Evolutionary conservation across 139 green algal genomes (phyloP).

Genomic region (Yamagishiella unicocca): DNA sequence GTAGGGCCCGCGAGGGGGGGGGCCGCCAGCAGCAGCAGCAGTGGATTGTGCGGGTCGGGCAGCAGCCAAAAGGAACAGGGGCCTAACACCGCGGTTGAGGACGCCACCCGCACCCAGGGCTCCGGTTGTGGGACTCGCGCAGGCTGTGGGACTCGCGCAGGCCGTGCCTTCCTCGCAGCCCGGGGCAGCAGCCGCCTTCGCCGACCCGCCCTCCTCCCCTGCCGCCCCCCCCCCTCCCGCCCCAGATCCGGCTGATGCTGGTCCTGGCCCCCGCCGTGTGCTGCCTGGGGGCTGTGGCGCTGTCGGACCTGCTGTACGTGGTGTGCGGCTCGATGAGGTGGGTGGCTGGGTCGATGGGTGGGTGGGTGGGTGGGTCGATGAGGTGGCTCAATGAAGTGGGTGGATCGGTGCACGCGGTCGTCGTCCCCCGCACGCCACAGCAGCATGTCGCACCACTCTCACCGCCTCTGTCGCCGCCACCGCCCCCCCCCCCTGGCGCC

Average conservation of each 20-base stretch:
- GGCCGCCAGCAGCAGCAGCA: background rate
- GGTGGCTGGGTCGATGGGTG: background rate
- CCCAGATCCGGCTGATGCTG: conserved; percentile 95
- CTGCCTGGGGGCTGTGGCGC: conserved; percentile 90
- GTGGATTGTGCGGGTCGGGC: too few species aligned
- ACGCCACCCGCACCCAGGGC: too few species aligned
- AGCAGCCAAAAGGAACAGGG: too few species aligned
- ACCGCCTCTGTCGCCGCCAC: background rate
- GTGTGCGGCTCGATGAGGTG: conserved; percentile 52
- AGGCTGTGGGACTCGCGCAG: too few species aligned
- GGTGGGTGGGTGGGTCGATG: background rate
- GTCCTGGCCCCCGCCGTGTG: conserved; percentile 95
- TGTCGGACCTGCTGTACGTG: conserved; percentile 74
- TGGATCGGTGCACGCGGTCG: background rate
- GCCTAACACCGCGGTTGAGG: too few species aligned
- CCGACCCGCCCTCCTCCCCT: too few species aligned
- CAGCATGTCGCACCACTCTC: too few species aligned
- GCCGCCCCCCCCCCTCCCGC: background rate
- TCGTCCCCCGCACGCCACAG: background rate
- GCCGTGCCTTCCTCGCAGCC: too few species aligned
- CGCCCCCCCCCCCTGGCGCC: too few species aligned
- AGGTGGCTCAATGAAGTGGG: background rate
- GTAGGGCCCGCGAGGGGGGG: background rate
- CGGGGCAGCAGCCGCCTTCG: too few species aligned
- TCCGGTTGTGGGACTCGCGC: too few species aligned